These are phyloP conservation scores for Mycocentrospora acerina DNA, from an alignment of 2,329 filamentous ascomycete species.

Conservation along the genomic window DNA sequence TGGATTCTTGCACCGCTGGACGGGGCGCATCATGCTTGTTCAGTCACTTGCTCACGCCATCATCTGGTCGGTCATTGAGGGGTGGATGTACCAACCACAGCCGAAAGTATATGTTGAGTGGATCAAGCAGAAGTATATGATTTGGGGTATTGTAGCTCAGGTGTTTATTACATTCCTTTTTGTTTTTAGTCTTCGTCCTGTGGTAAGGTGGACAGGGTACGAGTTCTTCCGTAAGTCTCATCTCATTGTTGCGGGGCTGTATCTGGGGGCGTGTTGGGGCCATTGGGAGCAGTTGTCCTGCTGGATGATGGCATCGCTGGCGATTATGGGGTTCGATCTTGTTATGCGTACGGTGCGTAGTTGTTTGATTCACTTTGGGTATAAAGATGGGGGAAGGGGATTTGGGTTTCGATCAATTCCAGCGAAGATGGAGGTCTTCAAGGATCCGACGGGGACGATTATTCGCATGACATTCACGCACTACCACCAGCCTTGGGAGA, in stretches of 20 bases:
- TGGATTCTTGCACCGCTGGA: constrained; percentile 76
- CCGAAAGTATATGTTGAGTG: constrained; percentile 59
- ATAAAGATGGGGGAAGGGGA: constrained; percentile 44
- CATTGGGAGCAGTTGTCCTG: constrained; percentile 69
- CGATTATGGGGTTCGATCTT: constrained; percentile 66
- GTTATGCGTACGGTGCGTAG: constrained; percentile 59
- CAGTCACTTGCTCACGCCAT: constrained; percentile 71
- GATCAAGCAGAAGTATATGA: constrained; percentile 65
- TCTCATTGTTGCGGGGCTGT: constrained; percentile 69
- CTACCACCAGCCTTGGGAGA: constrained; percentile 60
- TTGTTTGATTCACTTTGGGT: constrained; percentile 61
- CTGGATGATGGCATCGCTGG: constrained; percentile 67
- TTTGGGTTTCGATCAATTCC: constrained; percentile 59
- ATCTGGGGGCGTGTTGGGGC: constrained; percentile 71
- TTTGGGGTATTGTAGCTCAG: constrained; percentile 71
- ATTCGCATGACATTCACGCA: constrained; percentile 66
- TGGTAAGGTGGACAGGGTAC: constrained; percentile 67
- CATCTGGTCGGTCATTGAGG: constrained; percentile 67
- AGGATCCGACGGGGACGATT: constrained; percentile 52
- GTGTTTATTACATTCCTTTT: constrained; percentile 62
- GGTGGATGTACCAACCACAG: constrained; percentile 68
- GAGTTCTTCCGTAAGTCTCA: constrained; percentile 74
- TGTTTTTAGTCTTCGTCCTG: constrained; percentile 58
- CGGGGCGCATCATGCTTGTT: constrained; percentile 69
- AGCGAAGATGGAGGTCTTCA: constrained; percentile 55